Evolutionary conservation across 768 basidiomycete species (phyloP).

Genomic region (Panellus pusillus): DNA sequence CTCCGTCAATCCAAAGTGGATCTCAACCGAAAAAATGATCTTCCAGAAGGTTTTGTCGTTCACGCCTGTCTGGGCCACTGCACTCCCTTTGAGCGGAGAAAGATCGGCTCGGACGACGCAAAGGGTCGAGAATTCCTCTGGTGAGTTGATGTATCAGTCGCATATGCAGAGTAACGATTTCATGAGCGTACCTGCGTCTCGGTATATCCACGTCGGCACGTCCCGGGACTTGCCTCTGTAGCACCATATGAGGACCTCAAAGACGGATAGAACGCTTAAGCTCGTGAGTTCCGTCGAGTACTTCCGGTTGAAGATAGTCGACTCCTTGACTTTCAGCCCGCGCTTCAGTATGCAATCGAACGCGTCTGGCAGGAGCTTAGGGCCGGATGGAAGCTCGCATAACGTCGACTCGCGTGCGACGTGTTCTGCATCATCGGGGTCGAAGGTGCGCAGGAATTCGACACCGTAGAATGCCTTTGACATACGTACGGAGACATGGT

Average conservation of each 20-base stretch:
- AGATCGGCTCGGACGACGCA: conserved; percentile 79
- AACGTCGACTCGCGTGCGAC: conserved; percentile 60
- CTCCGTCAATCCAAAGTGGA: conserved; percentile 81
- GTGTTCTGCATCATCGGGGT: conserved; percentile 67
- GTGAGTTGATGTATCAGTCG: neutral
- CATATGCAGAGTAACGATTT: neutral
- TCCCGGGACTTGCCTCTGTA: conserved; percentile 66
- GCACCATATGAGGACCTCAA: conserved; percentile 86
- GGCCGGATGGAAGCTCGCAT: conserved; percentile 76
- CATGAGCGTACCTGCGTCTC: conserved; percentile 47
- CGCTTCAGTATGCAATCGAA: conserved; percentile 78
- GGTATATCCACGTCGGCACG: conserved; percentile 73
- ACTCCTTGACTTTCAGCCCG: conserved; percentile 75
- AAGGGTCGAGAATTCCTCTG: conserved; percentile 73
- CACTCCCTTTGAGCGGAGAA: conserved; percentile 70
- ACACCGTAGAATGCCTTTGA: conserved; percentile 84
- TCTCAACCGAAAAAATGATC: conserved; percentile 81
- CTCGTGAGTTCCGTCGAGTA: conserved; percentile 82
- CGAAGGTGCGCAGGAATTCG: conserved; percentile 70
- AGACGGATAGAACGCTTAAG: conserved; percentile 71
- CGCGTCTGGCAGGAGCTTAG: conserved; percentile 75
- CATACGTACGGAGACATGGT: conserved; percentile 79
- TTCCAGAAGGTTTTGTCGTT: conserved; percentile 78
- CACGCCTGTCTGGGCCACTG: conserved; percentile 62
- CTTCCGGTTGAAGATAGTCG: conserved; percentile 77